Evolutionary conservation across 225 moss, liverwort and hornwort species (phyloP), one percentile per base, ranked within the genome.

Genomic region (Sphagnum contortum): DNA sequence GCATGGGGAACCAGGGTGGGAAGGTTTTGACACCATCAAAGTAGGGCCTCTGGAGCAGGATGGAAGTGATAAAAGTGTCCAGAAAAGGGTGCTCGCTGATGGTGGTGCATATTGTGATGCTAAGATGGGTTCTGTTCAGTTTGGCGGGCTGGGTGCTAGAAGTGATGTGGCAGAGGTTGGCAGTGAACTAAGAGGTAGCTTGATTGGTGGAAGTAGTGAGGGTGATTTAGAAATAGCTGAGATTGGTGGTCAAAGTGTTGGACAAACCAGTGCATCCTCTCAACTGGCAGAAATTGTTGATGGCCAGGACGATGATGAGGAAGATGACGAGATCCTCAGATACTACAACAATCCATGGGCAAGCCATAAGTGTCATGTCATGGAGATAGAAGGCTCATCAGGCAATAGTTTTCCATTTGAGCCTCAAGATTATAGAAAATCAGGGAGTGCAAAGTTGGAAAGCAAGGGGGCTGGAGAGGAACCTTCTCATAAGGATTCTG

Each of bases 341-440:
- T 88, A 82, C 70, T 95, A 89, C 77, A 91, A 86, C 77, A 86
- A 95, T 65, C 81, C 87, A 3, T 95, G 94, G 94, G 86, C 89
- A 65, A 85, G 84, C 65, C 89, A 89, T 77, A 89, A 88, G 71
- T 86, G 88, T 67, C 87, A 83, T 65, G 89, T 75, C 57, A 86
- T 88, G 2, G 94, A 94, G 70, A 86, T 83, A 70, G 87, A 89
- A 58, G 69, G 72, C 44, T 76, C 84, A 7, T 78, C 80, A 57
- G 64, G 75, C 72, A 81, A 78, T 67, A 69, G 57, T 67, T 55
- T 68, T 55, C 80, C 75, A 64, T 70, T 71, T 6, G 61, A 71
- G 50, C 78, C 64, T 59, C 78, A 73, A 49, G 81, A 81, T 55
- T 73, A 83, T 52, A 82, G 87, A 68, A 70, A 82, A 44, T 63